Conservation (phyloP, 495 filamentous ascomycete species). For the Daldinia vernicosa region DNA sequence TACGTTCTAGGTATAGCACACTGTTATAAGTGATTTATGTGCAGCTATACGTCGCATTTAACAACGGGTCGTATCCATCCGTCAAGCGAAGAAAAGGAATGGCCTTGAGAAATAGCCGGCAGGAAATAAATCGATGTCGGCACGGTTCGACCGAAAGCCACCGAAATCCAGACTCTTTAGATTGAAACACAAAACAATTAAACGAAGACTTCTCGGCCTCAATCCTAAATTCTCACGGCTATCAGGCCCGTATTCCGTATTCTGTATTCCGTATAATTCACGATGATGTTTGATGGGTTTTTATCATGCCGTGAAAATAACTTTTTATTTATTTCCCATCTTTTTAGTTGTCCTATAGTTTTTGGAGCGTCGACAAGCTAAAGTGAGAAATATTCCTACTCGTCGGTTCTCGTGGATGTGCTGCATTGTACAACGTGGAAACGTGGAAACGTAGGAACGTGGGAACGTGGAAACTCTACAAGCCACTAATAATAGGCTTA, state of each 20-base stretch:
- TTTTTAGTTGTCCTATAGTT: not conserved
- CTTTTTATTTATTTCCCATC: not conserved
- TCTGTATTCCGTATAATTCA: slow-evolving; percentile 29
- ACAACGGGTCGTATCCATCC: slow-evolving; percentile 29
- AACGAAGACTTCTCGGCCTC: slow-evolving; percentile 17
- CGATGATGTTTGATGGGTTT: slow-evolving; percentile 9
- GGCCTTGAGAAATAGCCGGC: slow-evolving; percentile 33
- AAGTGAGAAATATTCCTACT: not conserved
- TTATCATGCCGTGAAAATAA: not conserved
- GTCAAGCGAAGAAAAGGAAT: slow-evolving; percentile 35
- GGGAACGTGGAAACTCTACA: not conserved
- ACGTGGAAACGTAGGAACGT: not conserved
- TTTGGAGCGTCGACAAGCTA: not conserved
- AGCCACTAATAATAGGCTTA: slow-evolving; percentile 17
- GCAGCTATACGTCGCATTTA: slow-evolving; percentile 31
- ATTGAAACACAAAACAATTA: slow-evolving; percentile 21
- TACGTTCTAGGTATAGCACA: not conserved
- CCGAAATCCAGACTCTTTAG: slow-evolving; percentile 1
- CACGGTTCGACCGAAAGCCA: slow-evolving; percentile 23
- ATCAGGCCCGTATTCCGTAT: slow-evolving; percentile 38
- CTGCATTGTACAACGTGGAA: slow-evolving; percentile 3
- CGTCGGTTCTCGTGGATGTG: not conserved
- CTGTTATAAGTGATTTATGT: not conserved
- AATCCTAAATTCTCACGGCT: slow-evolving; percentile 28
- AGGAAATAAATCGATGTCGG: slow-evolving; percentile 16